These are phyloP conservation scores for Tranzscheliella williamsii DNA, from an alignment of 1,284 basidiomycete genomes.

Conservation along the genomic window DNA sequence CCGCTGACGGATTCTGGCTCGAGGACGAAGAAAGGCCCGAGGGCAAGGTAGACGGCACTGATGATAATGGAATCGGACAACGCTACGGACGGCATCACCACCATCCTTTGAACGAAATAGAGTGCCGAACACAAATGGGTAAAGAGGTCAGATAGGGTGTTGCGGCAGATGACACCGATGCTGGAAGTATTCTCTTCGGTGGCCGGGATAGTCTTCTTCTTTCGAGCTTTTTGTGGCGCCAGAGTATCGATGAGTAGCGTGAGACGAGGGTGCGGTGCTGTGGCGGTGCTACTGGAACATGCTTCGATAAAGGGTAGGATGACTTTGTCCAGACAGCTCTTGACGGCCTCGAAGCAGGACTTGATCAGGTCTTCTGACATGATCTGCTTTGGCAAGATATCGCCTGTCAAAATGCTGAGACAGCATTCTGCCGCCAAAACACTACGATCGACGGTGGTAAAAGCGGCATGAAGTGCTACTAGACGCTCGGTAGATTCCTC, in stretches of 20 bases:
- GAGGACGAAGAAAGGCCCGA: constrained; percentile 83
- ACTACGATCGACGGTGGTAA: constrained; percentile 39
- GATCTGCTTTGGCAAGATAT: constrained; percentile 78
- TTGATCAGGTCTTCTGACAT: constrained; percentile 84
- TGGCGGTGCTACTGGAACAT: constrained; percentile 39
- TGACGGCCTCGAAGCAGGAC: constrained; percentile 74
- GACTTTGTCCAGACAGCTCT: constrained; percentile 76
- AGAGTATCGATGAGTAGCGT: constrained; percentile 59
- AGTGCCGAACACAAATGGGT: constrained; percentile 48
- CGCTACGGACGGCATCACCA: constrained; percentile 63
- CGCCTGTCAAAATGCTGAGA: constrained; percentile 74
- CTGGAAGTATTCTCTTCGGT: constrained; percentile 9
- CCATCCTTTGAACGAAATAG: constrained; percentile 61
- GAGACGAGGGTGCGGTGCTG: constrained; percentile 20
- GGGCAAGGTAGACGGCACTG: constrained; percentile 83
- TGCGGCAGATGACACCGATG: constrained; percentile 34
- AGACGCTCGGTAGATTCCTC: constrained; percentile 63
- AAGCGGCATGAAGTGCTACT: constrained; percentile 28
- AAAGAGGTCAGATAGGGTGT: constrained; percentile 37
- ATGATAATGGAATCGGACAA: constrained; percentile 68
- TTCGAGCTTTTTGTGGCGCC: constrained; percentile 30
- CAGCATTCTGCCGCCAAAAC: constrained; percentile 80
- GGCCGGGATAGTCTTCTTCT: constrained; percentile 19
- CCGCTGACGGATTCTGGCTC: constrained; percentile 65
- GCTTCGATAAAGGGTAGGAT: constrained; percentile 87